phyloP scores from a whole-genome alignment of 352 stramenopile species.

The Blastocystis sp. region DNA sequence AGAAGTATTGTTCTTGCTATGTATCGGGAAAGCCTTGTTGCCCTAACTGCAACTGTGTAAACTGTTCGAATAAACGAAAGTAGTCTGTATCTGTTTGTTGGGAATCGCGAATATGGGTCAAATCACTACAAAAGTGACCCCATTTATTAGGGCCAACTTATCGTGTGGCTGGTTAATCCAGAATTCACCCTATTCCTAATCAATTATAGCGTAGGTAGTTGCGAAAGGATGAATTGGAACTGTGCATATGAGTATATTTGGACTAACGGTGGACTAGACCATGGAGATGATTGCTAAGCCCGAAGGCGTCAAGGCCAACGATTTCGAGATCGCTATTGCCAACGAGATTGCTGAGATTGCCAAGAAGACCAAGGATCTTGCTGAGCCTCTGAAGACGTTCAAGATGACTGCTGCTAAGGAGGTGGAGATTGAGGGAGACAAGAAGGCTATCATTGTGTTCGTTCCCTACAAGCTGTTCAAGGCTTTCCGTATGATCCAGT shows the following conservation, averaged over 20 bases:
- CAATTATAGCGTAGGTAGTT: not conserved
- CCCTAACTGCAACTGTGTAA: not conserved
- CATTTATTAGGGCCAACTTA: not conserved
- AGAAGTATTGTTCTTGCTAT: slow-evolving; percentile 41
- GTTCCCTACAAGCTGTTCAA: slow-evolving; percentile 94
- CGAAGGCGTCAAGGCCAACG: slow-evolving; percentile 23
- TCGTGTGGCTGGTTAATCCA: not conserved
- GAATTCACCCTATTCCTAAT: not conserved
- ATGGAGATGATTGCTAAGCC: slow-evolving; percentile 55
- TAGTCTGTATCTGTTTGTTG: not conserved
- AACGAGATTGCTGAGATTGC: slow-evolving; percentile 50
- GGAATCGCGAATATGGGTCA: not conserved
- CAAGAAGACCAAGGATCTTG: slow-evolving; percentile 58
- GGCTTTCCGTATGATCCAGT: slow-evolving; percentile 96
- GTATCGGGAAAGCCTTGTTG: not conserved
- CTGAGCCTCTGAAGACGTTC: slow-evolving; percentile 45
- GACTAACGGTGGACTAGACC: slow-evolving; percentile 21
- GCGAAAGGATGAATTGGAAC: not conserved
- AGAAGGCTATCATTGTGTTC: slow-evolving; percentile 98
- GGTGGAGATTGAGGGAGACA: slow-evolving; percentile 86
- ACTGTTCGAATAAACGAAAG: not conserved
- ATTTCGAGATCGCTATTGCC: slow-evolving; percentile 35
- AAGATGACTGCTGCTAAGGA: slow-evolving; percentile 83
- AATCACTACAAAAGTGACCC: not conserved
- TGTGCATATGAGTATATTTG: not conserved